Evolutionary conservation across 345 rosid species (phyloP).

Genomic region (Pseudoturritis turrita): DNA sequence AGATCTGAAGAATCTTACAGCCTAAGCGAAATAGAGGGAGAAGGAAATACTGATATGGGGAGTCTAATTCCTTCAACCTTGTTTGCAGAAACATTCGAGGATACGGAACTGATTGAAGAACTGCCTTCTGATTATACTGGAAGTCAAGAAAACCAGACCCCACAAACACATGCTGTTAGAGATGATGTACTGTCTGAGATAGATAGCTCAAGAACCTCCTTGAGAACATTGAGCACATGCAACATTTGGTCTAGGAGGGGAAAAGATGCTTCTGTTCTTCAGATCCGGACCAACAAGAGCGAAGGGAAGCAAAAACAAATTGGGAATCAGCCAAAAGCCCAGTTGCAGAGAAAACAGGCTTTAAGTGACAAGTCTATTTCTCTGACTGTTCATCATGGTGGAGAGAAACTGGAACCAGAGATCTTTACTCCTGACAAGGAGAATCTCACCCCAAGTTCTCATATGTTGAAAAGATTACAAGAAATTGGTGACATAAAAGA

Average conservation of each 20-base stretch:
- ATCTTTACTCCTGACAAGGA: constrained; percentile 72
- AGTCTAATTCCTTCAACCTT: constrained; percentile 9
- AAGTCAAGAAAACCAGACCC: constrained; percentile 37
- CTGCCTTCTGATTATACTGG: constrained; percentile 16
- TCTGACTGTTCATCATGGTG: constrained; percentile 27
- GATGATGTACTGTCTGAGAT: constrained; percentile 23
- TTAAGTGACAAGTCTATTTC: constrained; percentile 26
- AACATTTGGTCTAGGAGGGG: constrained; percentile 84
- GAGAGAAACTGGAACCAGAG: constrained; percentile 51
- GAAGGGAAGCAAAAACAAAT: constrained; percentile 31
- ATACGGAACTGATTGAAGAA: constrained; percentile 28
- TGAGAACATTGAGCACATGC: constrained; percentile 21
- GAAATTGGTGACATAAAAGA: constrained; percentile 43
- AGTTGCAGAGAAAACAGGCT: constrained; percentile 27
- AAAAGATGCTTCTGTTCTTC: constrained; percentile 51
- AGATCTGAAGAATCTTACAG: constrained; percentile 15
- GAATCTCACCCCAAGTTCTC: constrained; percentile 66
- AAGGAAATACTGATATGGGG: constrained; percentile 12
- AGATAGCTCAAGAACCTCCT: constrained; percentile 36
- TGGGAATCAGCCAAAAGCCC: constrained; percentile 28
- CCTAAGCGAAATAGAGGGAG: constrained; percentile 5
- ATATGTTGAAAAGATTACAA: constrained; percentile 40
- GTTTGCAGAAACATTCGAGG: constrained; percentile 38
- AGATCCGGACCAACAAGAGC: constrained; percentile 52
- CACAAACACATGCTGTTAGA: constrained; percentile 27